phyloP scores from a whole-genome alignment of 371 early-diverging fungal species.

The Haplosporangium sp. region DNA sequence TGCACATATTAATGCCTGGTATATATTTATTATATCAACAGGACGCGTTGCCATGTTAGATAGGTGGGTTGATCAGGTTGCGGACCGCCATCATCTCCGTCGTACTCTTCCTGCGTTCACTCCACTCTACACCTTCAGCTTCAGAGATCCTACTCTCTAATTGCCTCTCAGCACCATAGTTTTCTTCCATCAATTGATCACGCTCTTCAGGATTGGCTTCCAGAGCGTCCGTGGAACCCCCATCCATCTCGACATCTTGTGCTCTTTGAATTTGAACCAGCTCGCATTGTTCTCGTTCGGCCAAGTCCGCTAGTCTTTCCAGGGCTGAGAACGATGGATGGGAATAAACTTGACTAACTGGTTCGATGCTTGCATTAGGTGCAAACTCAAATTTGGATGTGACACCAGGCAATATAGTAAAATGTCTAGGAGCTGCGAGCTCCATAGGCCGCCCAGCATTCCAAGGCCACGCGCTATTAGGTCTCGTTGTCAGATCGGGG shows the following conservation, averaged over 20 bases:
- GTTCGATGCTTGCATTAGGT: neutral
- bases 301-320: neutral
- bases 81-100: conserved; percentile 30
- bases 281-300: neutral
- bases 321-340: neutral
- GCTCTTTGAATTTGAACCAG: neutral
- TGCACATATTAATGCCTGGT: too few relatives aligned
- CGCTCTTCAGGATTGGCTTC: too few relatives aligned
- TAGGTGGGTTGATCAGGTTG: conserved; percentile 20
- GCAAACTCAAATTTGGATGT: neutral
- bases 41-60: neutral
- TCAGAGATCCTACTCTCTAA: neutral
- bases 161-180: neutral
- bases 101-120: conserved; percentile 15
- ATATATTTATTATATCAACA: neutral
- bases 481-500: conserved; percentile 21
- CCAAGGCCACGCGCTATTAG: conserved; percentile 6
- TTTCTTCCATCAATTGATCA: too few relatives aligned
- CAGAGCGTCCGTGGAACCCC: too few relatives aligned
- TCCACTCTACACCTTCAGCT: neutral
- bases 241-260: neutral
- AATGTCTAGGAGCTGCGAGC: conserved; percentile 15
- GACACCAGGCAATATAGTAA: conserved; percentile 26
- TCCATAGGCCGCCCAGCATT: neutral
- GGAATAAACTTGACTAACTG: neutral